phyloP scores from a whole-genome alignment of 345 rosid genomes.

The Combretum micranthum region DNA sequence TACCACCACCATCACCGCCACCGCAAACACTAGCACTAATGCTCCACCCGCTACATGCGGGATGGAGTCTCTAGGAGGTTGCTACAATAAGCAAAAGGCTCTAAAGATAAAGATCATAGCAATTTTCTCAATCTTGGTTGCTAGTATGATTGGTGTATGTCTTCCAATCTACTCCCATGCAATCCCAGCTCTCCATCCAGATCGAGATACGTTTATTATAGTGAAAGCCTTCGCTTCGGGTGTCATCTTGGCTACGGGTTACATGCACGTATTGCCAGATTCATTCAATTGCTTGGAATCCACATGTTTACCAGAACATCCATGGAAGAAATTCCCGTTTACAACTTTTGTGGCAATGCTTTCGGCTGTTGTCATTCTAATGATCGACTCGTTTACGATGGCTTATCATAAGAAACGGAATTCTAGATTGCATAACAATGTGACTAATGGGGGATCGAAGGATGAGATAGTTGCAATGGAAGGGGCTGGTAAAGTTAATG shows the following conservation, averaged over 20 bases:
- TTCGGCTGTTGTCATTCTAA: conserved; percentile 26
- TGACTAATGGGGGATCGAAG: no score
- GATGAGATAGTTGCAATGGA: no score
- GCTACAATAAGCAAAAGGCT: conserved; percentile 17
- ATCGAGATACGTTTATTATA: conserved; percentile 13
- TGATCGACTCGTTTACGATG: conserved; percentile 25
- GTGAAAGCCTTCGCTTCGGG: conserved; percentile 32
- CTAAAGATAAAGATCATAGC: conserved; percentile 27
- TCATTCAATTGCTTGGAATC: conserved; percentile 21
- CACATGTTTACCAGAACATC: conserved; percentile 22
- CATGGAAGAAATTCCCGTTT: conserved; percentile 41
- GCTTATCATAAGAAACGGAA: no score
- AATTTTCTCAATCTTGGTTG: conserved; percentile 18
- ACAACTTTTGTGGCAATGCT: conserved; percentile 36
- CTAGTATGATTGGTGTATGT: conserved; percentile 31
- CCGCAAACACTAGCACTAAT: no score
- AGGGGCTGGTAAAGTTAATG: no score
- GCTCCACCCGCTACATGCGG: conserved; percentile 3
- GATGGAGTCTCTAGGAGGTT: not conserved
- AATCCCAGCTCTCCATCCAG: conserved; percentile 19
- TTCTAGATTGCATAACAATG: no score
- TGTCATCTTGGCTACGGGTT: conserved; percentile 37
- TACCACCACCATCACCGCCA: no score
- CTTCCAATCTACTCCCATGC: conserved; percentile 14
- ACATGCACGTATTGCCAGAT: conserved; percentile 43